Conservation (phyloP, 176 grass and related monocot genomes). For the Calamus simplicifolius region DNA sequence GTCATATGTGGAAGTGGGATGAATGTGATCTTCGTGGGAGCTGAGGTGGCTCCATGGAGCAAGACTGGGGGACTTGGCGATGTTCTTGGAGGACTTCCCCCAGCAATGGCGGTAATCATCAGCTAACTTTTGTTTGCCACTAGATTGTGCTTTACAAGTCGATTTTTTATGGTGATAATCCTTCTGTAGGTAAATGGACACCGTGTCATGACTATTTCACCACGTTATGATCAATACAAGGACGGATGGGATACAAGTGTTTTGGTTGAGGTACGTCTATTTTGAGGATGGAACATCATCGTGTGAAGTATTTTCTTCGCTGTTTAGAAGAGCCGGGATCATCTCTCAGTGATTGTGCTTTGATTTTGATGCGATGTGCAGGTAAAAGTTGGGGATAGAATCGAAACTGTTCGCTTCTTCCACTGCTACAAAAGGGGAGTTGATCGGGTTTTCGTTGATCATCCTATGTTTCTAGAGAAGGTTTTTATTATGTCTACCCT, state of each 20-base stretch:
- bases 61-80: constrained; percentile 95
- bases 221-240: constrained; percentile 96
- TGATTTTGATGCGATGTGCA: constrained; percentile 11
- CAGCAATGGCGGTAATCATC: constrained; percentile 52
- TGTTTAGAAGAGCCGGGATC: too few relatives aligned
- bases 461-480: constrained; percentile 90
- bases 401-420: constrained; percentile 77
- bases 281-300: too few relatives aligned
- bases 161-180: neutral
- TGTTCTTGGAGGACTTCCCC: constrained; percentile 80
- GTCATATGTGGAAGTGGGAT: constrained; percentile 52
- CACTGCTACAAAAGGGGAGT: constrained; percentile 91
- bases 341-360: too few relatives aligned
- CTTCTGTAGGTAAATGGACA: constrained; percentile 58
- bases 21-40: constrained; percentile 63
- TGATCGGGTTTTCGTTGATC: constrained; percentile 90
- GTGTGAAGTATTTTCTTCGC: too few relatives aligned
- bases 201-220: constrained; percentile 67
- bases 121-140: too few relatives aligned
- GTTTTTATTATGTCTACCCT: constrained; percentile 13
- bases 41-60: constrained; percentile 90
- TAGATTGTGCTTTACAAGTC: too few relatives aligned
- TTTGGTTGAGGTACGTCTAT: constrained; percentile 32
- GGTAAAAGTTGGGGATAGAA: constrained; percentile 55
- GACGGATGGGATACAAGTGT: constrained; percentile 89